Evolutionary conservation across 371 early-diverging fungal genomes (phyloP), one percentile per base, ranked within the genome.

Genomic region (Rhizomucor miehei): DNA sequence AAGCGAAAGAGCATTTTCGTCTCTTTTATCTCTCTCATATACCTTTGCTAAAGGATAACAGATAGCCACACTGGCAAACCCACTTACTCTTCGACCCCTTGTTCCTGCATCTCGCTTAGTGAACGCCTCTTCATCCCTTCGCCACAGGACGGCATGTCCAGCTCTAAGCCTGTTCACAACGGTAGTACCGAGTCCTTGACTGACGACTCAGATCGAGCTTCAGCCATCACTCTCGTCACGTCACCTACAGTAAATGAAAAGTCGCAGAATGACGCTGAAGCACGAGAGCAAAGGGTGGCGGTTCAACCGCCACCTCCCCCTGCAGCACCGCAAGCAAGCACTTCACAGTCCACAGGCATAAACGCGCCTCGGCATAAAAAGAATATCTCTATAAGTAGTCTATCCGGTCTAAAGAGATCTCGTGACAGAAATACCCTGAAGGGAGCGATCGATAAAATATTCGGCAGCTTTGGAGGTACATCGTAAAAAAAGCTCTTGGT

Each of bases 361-460:
- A 48, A 16, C 9, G 17, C 47, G 23, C 39, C 43, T 14, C 46
- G 36, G 20, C 19, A 43, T 37, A 53, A 53, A 53, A 53, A 5
- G 20, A 34, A 53, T 34, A 36, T 14, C 46, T 36, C 34, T 10
- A 43, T 37, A 53, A 53, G 44, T 35, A 5, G 20, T 21, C 35
- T 34, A 36, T 48, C 49, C 12, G 48, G 38, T 21, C 38, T 51
- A 20, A 57, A 52, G 24, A 65, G 52, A 51, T 39, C 56, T 35
- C 57, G 66, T 14, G 63, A 66, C 47, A 59, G 51, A 46, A 59
- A 51, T 17, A 66, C 82, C 13, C 69, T 84, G 23, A 84, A 79
- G 57, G 84, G 80, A 1, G 84, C 79, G 20, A 63, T 80, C 19
- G 75, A 67, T 52, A 73, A 67, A 57, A 64, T 80, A 51, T 74